A percentile compares a stretch with the other conserved stretches of the same genome.
Conservation (phyloP, 371 early-diverging fungal species). For the Rhizopus stolonifer region DNA sequence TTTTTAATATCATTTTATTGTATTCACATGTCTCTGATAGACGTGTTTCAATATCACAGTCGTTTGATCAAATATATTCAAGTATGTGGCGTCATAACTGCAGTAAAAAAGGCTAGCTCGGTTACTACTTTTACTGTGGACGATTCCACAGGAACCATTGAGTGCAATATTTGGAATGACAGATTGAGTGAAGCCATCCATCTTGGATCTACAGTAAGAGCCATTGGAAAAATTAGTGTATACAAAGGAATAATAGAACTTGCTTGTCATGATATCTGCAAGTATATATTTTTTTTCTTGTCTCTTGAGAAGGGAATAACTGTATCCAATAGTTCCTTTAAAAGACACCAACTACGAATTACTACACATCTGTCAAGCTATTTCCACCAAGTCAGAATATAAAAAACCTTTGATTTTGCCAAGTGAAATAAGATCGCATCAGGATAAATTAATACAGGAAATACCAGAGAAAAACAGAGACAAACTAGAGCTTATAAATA, state of each 20-base stretch:
- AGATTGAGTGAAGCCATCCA: neutral
- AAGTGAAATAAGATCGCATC: neutral
- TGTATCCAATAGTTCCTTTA: neutral
- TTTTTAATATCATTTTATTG: neutral
- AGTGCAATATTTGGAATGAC: slow-evolving; percentile 14
- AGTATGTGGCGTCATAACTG: slow-evolving; percentile 16
- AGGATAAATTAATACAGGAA: neutral
- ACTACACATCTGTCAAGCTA: neutral
- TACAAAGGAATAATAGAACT: slow-evolving; percentile 4
- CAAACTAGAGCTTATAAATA: too few species aligned
- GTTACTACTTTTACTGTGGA: slow-evolving; percentile 13
- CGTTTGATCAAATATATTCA: slow-evolving; percentile 9
- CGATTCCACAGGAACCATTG: slow-evolving; percentile 17
- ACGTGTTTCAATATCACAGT: neutral
- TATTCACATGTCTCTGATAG: neutral
- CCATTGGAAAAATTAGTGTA: slow-evolving; percentile 6
- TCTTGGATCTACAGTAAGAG: slow-evolving; percentile 11
- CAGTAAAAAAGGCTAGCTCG: neutral
- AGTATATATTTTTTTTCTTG: neutral
- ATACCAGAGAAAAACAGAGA: neutral
- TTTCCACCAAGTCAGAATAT: neutral
- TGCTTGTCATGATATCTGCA: slow-evolving; percentile 11
- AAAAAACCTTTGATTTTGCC: neutral
- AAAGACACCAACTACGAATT: neutral
- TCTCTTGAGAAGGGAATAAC: too few species aligned